Conservation (phyloP, 2,329 filamentous ascomycete genomes). For the Apiospora phragmitis region DNA sequence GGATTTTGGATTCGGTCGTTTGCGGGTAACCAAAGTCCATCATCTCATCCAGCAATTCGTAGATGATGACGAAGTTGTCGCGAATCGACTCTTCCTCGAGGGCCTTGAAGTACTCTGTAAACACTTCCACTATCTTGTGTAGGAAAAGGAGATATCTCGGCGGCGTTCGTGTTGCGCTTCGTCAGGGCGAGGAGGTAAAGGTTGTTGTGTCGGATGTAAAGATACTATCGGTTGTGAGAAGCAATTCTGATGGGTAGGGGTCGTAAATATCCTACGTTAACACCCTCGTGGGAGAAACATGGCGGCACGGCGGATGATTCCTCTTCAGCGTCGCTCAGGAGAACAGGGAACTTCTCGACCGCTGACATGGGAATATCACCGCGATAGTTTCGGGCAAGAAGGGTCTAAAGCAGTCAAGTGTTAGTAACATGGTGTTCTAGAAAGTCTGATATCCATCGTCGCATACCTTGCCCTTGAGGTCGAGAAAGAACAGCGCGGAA, state of each 20-base stretch:
- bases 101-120: constrained; percentile 99
- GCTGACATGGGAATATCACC: constrained; percentile 99
- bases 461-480: constrained; percentile 97
- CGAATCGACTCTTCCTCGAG: constrained; percentile 98
- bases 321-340: constrained; percentile 98
- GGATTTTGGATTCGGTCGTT: constrained; percentile 96
- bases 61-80: constrained; percentile 99
- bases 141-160: constrained; percentile 97
- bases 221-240: constrained; percentile 64
- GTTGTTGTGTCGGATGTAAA: constrained; percentile 99
- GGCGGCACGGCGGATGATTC: constrained; percentile 96
- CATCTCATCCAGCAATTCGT: constrained; percentile 98
- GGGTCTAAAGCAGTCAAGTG: constrained; percentile 64
- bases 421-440: not conserved
- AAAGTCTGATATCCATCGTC: not conserved
- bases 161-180: constrained; percentile 98
- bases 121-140: constrained; percentile 97
- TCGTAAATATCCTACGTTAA: constrained; percentile 69
- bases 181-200: constrained; percentile 96
- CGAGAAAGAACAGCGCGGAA: constrained; percentile 96
- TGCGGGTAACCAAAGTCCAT: constrained; percentile 99
- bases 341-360: constrained; percentile 94
- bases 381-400: constrained; percentile 96
- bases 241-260: constrained; percentile 14
- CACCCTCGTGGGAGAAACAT: constrained; percentile 97